Base-by-base conservation (phyloP, 441 rosid species). In the Capsella rubella region DNA sequence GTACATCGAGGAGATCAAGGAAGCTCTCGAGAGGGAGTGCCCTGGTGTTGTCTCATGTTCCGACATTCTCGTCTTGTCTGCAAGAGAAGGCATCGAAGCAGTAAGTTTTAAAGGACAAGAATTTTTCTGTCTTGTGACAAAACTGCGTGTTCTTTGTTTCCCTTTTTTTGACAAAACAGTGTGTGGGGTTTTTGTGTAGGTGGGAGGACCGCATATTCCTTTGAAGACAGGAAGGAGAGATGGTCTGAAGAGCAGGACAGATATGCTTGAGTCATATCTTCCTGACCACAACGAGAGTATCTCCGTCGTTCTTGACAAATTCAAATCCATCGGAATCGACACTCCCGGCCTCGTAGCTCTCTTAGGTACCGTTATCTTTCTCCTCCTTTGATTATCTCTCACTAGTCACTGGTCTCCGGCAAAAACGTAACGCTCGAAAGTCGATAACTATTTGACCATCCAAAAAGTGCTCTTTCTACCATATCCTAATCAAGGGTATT, bases 281-380 rank as follows among this genome's bases (percentile, higher is more conserved):
- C 99, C 99, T 0, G 97, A 95, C 81, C 99, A 95, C 88, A 95
- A 95, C 69, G 99, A 95, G 78, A 89, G 89, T 81, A 88, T 92
- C 71, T 82, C 97, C 50, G 93, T 80, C 21, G 97, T 92, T 28
- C 94, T 95, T 59, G 92, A 92, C 2, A 89, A 90, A 77, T 90
- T 95, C 76, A 83, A 74, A 1, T 65, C 87, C 65, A 90, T 94
- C 54, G 99, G 97, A 0, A 84, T 95, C 25, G 88, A 92, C 77
- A 80, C 94, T 31, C 89, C 93, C 29, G 97, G 97, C 60, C 79
- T 90, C 15, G 97, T 95, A 59, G 91, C 97, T 54, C 82, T 95
- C 56, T 86, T 95, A n/a, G 99, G 95, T 94, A 87, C 31, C 4
- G 10, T 74, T 42, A 59, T 8, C 2, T 46, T 37, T 21, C 12